Base-by-base conservation (phyloP, 257 asterid species). In the Capsicum chinense region DNA sequence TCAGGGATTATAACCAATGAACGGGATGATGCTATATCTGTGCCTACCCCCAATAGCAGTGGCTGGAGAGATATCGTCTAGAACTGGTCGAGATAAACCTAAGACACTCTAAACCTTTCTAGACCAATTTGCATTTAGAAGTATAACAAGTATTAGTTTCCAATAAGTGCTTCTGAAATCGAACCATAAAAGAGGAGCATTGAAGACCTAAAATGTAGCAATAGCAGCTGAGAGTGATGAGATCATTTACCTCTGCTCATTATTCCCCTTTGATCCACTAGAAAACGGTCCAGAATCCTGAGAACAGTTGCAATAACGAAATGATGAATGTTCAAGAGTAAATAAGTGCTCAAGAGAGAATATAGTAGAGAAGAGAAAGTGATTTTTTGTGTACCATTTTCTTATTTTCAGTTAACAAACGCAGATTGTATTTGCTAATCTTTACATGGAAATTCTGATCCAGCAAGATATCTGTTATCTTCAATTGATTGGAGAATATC, bases 401-500 rank as follows among this genome's bases (percentile, higher is more conserved):
- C 87, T 80, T 86, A 17, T 83, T 87, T 83, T 93, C 93, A 76
- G 83, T 86, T 85, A 92, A 71, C 87, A 94, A 54, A 80, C 94
- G 92, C 82, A 95, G 84, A 83, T 91, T 94, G 87, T 90, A 95
- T 81, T 91, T 94, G 89, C 91, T 91, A 79, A 95, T 93, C 87
- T 95, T 95, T 37, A 90, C 97, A 33, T 87, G 95, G 87, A 89
- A 87, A 86, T 92, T 89, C 44, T 88, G 90, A 80, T 94, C 97
- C 86, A 95, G 76, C 54, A 95, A 88, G 78, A 94, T 52, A 74
- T 95, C 97, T 17, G 94, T 93, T 84, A 95, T 93, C 82, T 91
- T 93, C 79, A 95, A 85, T 17, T 83, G 70, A 83, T 92, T 95
- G 4, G 95, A 85, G 90, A 90, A 93, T 9, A 92, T 88, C 5